phyloP scores from a whole-genome alignment of 257 asterid species.

The Solanum rostratum region DNA sequence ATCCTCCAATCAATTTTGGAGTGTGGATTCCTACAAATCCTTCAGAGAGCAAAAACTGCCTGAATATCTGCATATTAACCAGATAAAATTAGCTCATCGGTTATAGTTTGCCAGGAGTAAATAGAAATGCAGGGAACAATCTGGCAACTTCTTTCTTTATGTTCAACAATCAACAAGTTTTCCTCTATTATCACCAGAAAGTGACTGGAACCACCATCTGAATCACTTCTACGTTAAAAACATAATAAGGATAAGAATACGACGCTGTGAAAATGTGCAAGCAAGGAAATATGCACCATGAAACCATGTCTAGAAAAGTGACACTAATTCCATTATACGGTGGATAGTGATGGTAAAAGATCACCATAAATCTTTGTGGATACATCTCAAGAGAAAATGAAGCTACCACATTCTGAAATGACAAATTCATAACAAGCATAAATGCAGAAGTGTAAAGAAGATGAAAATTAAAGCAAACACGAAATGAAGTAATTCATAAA shows the following conservation, averaged over 20 bases:
- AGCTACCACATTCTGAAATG: not conserved
- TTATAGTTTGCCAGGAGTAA: not conserved
- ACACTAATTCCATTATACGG: not conserved
- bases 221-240: not conserved
- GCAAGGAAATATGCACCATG: not conserved
- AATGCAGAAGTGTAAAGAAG: not conserved
- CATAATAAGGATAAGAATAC: not conserved
- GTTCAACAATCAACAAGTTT: not conserved
- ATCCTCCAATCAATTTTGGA: conserved; percentile 74
- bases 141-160: not conserved
- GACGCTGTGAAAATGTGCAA: not conserved
- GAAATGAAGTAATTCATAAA: not conserved
- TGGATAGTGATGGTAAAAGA: not conserved
- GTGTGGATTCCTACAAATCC: conserved; percentile 74
- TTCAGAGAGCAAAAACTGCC: conserved; percentile 45
- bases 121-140: not conserved
- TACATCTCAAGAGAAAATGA: not conserved
- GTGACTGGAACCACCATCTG: not conserved
- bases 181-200: not conserved
- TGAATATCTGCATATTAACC: conserved; percentile 35
- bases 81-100: not conserved
- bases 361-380: not conserved
- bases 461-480: not conserved
- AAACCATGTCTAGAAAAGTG: not conserved
- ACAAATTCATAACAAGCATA: not conserved